Evolutionary conservation across 1,284 basidiomycete species (phyloP).

Genomic region (Malassezia caprae): DNA sequence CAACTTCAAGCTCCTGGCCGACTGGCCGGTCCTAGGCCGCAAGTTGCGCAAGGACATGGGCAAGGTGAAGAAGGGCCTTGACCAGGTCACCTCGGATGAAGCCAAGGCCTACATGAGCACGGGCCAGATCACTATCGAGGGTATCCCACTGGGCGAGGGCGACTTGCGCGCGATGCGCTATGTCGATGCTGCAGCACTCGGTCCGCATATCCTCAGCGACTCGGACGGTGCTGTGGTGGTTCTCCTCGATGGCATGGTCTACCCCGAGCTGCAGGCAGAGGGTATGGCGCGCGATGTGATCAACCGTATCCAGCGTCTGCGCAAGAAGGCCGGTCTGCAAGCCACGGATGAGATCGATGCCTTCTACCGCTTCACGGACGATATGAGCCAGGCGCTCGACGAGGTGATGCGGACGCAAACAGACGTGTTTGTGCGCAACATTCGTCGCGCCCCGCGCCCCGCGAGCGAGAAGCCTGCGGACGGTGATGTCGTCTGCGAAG

Average conservation of each 20-base stretch:
- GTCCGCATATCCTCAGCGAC: conserved; percentile 63
- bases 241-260: conserved; percentile 74
- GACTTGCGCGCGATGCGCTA: conserved; percentile 84
- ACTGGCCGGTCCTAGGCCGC: conserved; percentile 87
- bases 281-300: conserved; percentile 81
- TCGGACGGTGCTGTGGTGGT: conserved; percentile 92
- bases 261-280: conserved; percentile 76
- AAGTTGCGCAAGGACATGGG: conserved; percentile 88
- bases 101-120: conserved; percentile 69
- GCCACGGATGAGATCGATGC: conserved; percentile 88
- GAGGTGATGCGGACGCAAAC: conserved; percentile 62
- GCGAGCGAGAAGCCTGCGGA: conserved; percentile 49
- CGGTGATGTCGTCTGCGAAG: conserved; percentile 60
- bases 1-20: conserved; percentile 80
- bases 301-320: conserved; percentile 86
- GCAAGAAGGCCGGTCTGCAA: conserved; percentile 89
- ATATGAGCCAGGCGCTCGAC: conserved; percentile 56
- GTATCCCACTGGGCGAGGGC: conserved; percentile 76
- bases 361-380: conserved; percentile 71
- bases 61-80: conserved; percentile 79
- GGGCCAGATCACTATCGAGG: conserved; percentile 74
- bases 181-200: conserved; percentile 57
- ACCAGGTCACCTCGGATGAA: conserved; percentile 67
- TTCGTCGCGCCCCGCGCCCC: conserved; percentile 54
- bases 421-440: conserved; percentile 66